Conservation (phyloP, 305 asterid genomes). For the Ilex paraguariensis region DNA sequence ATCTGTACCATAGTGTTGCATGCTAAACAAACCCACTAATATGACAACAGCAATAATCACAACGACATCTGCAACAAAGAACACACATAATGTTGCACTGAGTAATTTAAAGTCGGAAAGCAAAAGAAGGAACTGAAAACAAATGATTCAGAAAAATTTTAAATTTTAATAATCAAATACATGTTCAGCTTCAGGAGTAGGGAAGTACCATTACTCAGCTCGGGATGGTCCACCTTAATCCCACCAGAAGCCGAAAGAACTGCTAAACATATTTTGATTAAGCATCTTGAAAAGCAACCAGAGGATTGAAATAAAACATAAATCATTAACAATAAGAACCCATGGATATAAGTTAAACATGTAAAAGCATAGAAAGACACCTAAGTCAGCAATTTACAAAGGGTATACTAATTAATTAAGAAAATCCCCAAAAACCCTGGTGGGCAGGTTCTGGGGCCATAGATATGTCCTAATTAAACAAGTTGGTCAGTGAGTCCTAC, state of each 20-base stretch:
- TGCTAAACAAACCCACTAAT: constrained; percentile 82
- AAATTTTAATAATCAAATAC: neutral
- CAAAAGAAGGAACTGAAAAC: neutral
- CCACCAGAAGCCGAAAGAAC: constrained; percentile 99
- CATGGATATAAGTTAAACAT: no score
- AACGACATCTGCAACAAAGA: constrained; percentile 65
- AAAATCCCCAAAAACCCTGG: no score
- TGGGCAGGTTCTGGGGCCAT: no score
- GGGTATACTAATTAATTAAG: no score
- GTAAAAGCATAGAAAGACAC: no score
- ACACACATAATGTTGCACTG: constrained; percentile 2
- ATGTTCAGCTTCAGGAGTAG: constrained; percentile 5
- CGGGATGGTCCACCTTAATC: constrained; percentile 82
- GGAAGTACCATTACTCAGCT: constrained; percentile 76
- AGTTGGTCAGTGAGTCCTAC: no score
- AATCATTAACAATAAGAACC: no score
- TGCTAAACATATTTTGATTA: constrained; percentile 24
- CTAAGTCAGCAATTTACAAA: no score
- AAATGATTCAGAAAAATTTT: neutral
- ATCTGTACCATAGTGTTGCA: constrained; percentile 96
- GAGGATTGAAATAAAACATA: neutral
- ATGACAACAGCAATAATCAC: constrained; percentile 81
- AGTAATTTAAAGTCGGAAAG: neutral
- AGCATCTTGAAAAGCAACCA: constrained; percentile 4
- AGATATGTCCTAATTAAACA: no score